Conservation (phyloP, 305 asterid species). For the Fraxinus platypoda region DNA sequence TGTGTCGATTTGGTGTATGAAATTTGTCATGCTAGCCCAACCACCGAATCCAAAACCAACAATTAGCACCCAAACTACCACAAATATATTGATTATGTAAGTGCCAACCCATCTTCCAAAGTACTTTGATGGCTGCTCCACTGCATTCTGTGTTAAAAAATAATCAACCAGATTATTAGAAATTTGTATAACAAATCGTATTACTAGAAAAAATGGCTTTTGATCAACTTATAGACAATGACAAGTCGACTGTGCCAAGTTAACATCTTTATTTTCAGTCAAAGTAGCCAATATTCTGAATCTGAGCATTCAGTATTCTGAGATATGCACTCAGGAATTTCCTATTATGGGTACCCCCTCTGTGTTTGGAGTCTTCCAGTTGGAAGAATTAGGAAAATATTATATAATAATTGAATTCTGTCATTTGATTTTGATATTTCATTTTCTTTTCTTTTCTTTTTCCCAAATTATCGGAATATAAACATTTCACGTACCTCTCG, state of each 20-base stretch:
- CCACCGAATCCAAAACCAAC: slow-evolving; percentile 87
- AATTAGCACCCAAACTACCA: slow-evolving; percentile 67
- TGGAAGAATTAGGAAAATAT: not conserved
- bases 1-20: slow-evolving; percentile 68
- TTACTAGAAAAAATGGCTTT: too few species aligned
- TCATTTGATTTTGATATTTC: not conserved
- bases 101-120: slow-evolving; percentile 67
- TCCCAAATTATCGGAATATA: not conserved
- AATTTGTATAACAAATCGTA: not conserved
- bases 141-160: slow-evolving; percentile 53
- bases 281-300: not conserved
- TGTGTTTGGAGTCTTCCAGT: not conserved
- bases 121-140: slow-evolving; percentile 63
- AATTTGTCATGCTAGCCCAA: slow-evolving; percentile 74
- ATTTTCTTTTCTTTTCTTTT: not conserved
- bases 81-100: slow-evolving; percentile 50
- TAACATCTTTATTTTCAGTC: not conserved
- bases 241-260: not conserved
- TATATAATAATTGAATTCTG: not conserved
- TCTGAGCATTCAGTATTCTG: not conserved
- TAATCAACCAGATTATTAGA: not conserved
- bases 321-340: not conserved
- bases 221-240: not conserved
- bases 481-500: slow-evolving; percentile 36
- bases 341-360: not conserved